These are phyloP conservation scores for Wallacemonas collosoma DNA, from an alignment of 208 protist genomes.

Conservation along the genomic window DNA sequence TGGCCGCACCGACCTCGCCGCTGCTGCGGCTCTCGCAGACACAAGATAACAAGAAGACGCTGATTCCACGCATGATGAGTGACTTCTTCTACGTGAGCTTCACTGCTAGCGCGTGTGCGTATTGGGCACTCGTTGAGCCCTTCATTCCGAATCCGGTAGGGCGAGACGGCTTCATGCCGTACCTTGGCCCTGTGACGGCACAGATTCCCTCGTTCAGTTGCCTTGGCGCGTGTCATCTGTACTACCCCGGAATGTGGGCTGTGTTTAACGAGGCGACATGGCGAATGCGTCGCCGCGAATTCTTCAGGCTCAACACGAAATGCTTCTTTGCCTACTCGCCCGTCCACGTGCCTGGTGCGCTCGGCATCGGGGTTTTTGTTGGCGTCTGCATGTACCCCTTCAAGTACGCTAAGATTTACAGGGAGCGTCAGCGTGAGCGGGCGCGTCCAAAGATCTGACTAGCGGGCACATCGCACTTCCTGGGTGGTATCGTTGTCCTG, in stretches of 20 bases:
- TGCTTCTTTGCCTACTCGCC: slow-evolving; percentile 56
- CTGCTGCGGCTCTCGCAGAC: slow-evolving; percentile 60
- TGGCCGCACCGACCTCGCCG: slow-evolving; percentile 48
- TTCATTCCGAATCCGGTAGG: slow-evolving; percentile 38
- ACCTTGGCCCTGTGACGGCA: slow-evolving; percentile 58
- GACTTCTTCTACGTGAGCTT: slow-evolving; percentile 82
- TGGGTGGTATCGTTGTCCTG: too few relatives aligned
- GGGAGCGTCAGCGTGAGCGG: neutral
- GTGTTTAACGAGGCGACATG: slow-evolving; percentile 69
- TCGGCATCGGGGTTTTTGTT: slow-evolving; percentile 40
- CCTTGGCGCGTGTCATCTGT: slow-evolving; percentile 55
- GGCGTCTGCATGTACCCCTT: slow-evolving; percentile 53
- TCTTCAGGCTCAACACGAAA: slow-evolving; percentile 65
- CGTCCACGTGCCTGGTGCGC: slow-evolving; percentile 45
- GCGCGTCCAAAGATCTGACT: too few relatives aligned
- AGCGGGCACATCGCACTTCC: too few relatives aligned
- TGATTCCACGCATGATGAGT: slow-evolving; percentile 72
- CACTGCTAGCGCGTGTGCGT: slow-evolving; percentile 36
- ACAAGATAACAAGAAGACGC: slow-evolving; percentile 57
- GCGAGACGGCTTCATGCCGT: slow-evolving; percentile 55
- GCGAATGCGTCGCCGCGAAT: slow-evolving; percentile 40
- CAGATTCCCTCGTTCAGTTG: slow-evolving; percentile 55
- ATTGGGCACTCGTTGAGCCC: slow-evolving; percentile 50
- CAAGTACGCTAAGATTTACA: slow-evolving; percentile 54
- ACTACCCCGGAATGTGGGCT: slow-evolving; percentile 68